Evolutionary conservation across 1,284 basidiomycete species (phyloP), one percentile per base, ranked within the genome.

Genomic region (Pseudozyma sp.): DNA sequence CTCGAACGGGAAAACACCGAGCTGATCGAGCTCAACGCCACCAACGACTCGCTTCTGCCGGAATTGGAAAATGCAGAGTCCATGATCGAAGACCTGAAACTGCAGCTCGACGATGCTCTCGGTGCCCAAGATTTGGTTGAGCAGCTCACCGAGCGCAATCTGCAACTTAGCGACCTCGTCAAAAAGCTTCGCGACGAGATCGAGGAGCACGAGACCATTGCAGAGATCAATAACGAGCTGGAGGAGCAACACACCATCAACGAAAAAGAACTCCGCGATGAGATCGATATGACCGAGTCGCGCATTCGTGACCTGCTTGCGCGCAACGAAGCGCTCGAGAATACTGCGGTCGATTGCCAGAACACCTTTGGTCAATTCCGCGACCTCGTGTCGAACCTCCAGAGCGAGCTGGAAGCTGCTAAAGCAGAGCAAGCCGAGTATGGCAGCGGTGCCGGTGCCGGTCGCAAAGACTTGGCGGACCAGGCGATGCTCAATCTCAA

Each of bases 51-150:
- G 47, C 55, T 69, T 29, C 58, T 77, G 13, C 63, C 66, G n/a
- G 75, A 66, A 42, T 70, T 68, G 10, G 62, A 72, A 39, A 53
- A 62, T 71, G 59, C 64, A 19, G 67, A 7, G 80, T 88, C 88
- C 0, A 93, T 97, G 77, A 90, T 98, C 31, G 94, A 97, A 75
- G 94, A 97, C 62, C 90, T 99, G 64, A 98, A 98, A 84, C 82
- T 90, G 16, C 96, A 99, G 84, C 89, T 99, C 10, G 97, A 99
- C 81, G 94, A 96, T 83, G 94, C 97, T 0, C 88, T 97, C 3
- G 93, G 93, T 17, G 94, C 94, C 0, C 95, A 99, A 84, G 97
- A 99, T 71, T 91, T 99, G 88, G 89, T 99, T 7, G 94, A 97
- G 46, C 91, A 94, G 80, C 88, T 99, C 39, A 98, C 96, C 0